Evolutionary conservation across 345 rosid species (phyloP).

Genomic region (Psidium friedrichsthalianum): DNA sequence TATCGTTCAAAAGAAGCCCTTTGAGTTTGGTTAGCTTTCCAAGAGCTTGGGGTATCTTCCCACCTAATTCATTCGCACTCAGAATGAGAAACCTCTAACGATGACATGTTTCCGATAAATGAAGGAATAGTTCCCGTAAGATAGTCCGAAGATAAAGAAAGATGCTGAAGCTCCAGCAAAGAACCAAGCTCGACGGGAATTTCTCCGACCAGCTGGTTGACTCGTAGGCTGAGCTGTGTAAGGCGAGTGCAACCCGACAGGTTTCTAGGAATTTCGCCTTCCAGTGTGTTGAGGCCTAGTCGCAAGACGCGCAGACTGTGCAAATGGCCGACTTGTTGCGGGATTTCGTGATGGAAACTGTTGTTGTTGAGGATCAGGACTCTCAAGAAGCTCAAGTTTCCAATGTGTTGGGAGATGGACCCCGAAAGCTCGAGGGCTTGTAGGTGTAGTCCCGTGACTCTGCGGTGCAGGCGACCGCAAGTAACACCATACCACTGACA

Average conservation of each 20-base stretch:
- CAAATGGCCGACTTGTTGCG: constrained; percentile 3
- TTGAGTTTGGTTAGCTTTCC: constrained; percentile 2
- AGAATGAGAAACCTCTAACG: neutral
- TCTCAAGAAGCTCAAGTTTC: neutral
- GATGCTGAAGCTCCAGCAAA: neutral
- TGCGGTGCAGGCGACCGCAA: neutral
- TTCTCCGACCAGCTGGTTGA: neutral
- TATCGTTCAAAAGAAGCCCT: neutral
- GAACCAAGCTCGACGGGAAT: constrained; percentile 11
- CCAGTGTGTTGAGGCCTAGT: neutral
- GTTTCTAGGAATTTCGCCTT: constrained; percentile 5
- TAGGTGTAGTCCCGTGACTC: neutral
- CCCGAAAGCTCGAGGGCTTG: neutral
- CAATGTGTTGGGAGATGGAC: constrained; percentile 1
- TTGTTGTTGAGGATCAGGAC: neutral
- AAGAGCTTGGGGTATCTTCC: constrained; percentile 9
- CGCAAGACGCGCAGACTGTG: neutral
- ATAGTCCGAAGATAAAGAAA: constrained; percentile 1
- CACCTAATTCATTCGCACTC: neutral
- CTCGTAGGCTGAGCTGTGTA: neutral
- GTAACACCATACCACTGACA: neutral
- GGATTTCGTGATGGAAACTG: neutral
- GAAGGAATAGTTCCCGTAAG: constrained; percentile 13
- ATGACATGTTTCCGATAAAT: constrained; percentile 15
- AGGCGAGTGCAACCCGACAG: constrained; percentile 7